A percentile compares a stretch with the other conserved stretches of the same genome.
These are phyloP conservation scores for Paecilomyces sp. DNA, from an alignment of 2,329 filamentous ascomycete genomes.

Conservation along the genomic window DNA sequence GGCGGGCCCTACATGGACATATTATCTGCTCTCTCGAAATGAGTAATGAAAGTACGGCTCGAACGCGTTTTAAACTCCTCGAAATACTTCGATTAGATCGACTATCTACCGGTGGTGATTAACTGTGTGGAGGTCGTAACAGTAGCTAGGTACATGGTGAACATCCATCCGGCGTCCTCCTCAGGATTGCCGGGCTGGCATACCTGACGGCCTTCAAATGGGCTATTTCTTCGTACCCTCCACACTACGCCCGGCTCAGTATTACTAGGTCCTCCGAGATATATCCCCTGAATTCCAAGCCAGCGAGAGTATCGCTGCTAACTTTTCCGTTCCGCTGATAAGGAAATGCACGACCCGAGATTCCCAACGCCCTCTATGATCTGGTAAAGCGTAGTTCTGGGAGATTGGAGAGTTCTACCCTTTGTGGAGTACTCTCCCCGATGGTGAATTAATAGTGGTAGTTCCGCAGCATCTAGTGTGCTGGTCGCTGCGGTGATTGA, in stretches of 20 bases:
- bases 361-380: neutral
- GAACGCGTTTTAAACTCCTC: neutral
- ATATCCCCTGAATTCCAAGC: neutral
- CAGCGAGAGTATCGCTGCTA: constrained; percentile 1
- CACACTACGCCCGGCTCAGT: neutral
- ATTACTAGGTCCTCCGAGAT: neutral
- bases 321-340: constrained; percentile 5
- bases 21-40: too few species aligned
- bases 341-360: neutral
- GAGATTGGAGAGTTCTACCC: neutral
- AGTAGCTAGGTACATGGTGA: neutral
- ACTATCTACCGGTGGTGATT: neutral
- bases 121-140: neutral
- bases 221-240: neutral
- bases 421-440: neutral
- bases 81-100: neutral
- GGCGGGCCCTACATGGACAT: too few species aligned
- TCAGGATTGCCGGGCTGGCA: neutral
- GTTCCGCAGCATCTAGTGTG: neutral
- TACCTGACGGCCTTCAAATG: neutral
- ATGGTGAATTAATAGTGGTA: neutral
- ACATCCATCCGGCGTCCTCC: neutral
- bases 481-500: neutral
- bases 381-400: neutral
- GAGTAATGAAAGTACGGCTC: too few species aligned